Base-by-base conservation (phyloP, 176 grass and related monocot genomes). In the Chrysopogon serrulatus region DNA sequence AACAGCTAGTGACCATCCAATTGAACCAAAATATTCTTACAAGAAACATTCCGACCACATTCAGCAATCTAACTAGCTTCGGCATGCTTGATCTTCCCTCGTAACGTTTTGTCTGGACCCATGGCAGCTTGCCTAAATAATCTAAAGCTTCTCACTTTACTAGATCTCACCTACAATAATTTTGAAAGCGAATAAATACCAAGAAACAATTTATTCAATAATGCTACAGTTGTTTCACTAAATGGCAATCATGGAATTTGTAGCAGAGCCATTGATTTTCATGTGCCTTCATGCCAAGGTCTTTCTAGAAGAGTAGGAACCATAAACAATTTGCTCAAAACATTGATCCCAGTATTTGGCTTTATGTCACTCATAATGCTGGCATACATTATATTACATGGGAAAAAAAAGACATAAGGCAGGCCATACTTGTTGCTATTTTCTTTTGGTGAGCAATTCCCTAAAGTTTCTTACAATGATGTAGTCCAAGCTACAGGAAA, bases 21-120 rank as follows among this genome's bases (percentile, higher is more conserved):
- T 49, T 94, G 80, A 65, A 83, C 42, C 43, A 48, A 1, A 94
- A 94, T 10, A 14, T 67, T 13, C 79, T 94, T 6, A 28, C 61
- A 39, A 76, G 89, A 74, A 42, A 5, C 27, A 75, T 94, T 78
- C 86, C 76, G 16, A 2, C 0, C 0, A 35, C 4, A 0, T 83
- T 94, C 1, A 32, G 19, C 15, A 82, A 45, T 6, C 13, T 94
- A 28, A 61, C 8, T 34, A 81, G 69, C 8, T 48, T 94, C 36
- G 31, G 13, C 8, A 5, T 9, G 16, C 18, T 91, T 8, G 87
- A 89, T 74, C 63, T 91, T 60, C 91, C 92, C 4, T n/a, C 42
- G 24, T 23, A 94, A 94, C 21, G 39, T 39, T 5, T 66, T 94
- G 43, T 88, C 59, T 1, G 92, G 86, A 1, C 2, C 36, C 45